Conservation (phyloP, 805 yeast species). For the Suhomyces canberraensis region DNA sequence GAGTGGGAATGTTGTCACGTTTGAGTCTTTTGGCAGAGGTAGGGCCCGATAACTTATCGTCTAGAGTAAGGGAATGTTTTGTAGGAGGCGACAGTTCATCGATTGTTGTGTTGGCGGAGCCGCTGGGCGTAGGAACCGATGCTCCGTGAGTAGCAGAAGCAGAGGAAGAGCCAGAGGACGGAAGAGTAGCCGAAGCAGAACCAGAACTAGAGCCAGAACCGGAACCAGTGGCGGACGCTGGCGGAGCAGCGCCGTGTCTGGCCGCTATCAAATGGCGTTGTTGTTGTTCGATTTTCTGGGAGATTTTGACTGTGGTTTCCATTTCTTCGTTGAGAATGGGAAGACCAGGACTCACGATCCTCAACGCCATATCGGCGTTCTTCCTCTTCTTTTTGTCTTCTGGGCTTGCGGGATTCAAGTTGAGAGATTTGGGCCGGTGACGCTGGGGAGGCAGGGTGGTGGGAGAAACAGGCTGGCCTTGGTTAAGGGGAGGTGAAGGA, state of each 20-base stretch:
- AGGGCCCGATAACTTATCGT: slow-evolving; percentile 15
- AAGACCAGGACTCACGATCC: slow-evolving; percentile 34
- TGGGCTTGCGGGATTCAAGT: slow-evolving; percentile 1
- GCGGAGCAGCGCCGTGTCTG: no score
- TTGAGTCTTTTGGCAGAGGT: slow-evolving; percentile 25
- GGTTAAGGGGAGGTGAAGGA: slow-evolving; percentile 1
- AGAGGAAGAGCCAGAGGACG: slow-evolving; percentile 1
- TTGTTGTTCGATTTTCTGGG: slow-evolving; percentile 32
- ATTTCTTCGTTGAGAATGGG: slow-evolving; percentile 29
- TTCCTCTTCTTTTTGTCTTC: background rate
- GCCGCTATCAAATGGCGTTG: slow-evolving; percentile 31
- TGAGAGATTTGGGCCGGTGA: slow-evolving; percentile 20
- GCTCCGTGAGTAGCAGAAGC: background rate
- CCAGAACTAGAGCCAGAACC: background rate
- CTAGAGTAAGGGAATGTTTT: background rate
- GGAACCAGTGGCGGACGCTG: slow-evolving; percentile 2
- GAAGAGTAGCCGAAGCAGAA: background rate
- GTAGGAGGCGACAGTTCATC: background rate
- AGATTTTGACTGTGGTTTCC: slow-evolving; percentile 28
- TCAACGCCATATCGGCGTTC: slow-evolving; percentile 26
- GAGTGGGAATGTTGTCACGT: slow-evolving; percentile 32
- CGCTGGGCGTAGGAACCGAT: background rate
- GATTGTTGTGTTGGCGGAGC: slow-evolving; percentile 1
- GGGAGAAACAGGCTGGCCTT: background rate
- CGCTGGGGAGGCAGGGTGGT: slow-evolving; percentile 7